Evolutionary conservation across 345 rosid species (phyloP).

Genomic region (Bruguiera sexangula): DNA sequence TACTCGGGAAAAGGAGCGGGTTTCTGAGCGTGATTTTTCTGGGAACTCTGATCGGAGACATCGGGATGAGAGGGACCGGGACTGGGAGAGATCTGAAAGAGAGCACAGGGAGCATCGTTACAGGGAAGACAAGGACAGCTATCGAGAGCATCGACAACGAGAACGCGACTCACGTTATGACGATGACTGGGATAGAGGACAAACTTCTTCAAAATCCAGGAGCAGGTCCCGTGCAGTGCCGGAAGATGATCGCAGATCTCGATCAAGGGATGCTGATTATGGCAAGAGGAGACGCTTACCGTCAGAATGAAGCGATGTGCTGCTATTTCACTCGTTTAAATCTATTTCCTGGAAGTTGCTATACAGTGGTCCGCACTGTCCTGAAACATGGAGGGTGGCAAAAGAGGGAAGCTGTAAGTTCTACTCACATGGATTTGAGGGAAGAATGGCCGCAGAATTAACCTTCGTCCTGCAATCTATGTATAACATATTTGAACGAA

Average conservation of each 20-base stretch:
- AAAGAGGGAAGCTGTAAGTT: constrained; percentile 46
- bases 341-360: not conserved
- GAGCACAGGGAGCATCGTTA: constrained; percentile 52
- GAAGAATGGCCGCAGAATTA: constrained; percentile 22
- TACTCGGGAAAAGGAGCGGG: constrained; percentile 59
- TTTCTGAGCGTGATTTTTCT: constrained; percentile 69
- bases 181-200: constrained; percentile 69
- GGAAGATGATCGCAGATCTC: constrained; percentile 66
- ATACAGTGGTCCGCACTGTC: constrained; percentile 3
- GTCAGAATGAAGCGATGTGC: constrained; percentile 36
- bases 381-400: constrained; percentile 28
- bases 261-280: constrained; percentile 73
- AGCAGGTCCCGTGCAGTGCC: constrained; percentile 63
- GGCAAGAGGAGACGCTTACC: constrained; percentile 69
- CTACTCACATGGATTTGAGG: constrained; percentile 27
- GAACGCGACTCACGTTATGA: constrained; percentile 65
- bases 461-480: constrained; percentile 30
- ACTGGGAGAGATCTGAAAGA: constrained; percentile 55
- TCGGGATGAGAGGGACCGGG: constrained; percentile 64
- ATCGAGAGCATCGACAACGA: constrained; percentile 60
- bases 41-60: constrained; percentile 72
- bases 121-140: constrained; percentile 63
- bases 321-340: constrained; percentile 1
- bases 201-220: constrained; percentile 60
- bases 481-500: constrained; percentile 21